phyloP scores from a whole-genome alignment of 2,329 filamentous ascomycete genomes.

The Fusarium veterinarium region DNA sequence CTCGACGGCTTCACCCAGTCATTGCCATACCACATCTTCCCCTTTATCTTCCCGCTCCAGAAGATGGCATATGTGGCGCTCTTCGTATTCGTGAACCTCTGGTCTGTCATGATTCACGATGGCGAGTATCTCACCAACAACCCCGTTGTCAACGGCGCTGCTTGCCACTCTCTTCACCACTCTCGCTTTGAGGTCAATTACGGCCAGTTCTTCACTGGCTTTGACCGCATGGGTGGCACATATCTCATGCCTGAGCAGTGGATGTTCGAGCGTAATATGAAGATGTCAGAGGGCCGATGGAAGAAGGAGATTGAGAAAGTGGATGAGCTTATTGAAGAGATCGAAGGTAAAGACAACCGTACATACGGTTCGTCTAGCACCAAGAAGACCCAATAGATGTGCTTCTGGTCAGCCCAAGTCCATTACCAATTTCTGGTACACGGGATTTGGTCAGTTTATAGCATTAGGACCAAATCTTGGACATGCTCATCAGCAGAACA shows the following conservation, averaged over 20 bases:
- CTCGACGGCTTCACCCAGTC: slow-evolving; percentile 91
- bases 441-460: background rate
- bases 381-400: slow-evolving; percentile 57
- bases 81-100: slow-evolving; percentile 94
- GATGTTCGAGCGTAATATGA: slow-evolving; percentile 85
- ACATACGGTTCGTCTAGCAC: slow-evolving; percentile 54
- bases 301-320: slow-evolving; percentile 69
- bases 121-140: slow-evolving; percentile 94
- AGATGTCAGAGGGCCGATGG: slow-evolving; percentile 87
- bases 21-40: slow-evolving; percentile 92
- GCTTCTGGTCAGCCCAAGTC: background rate
- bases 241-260: slow-evolving; percentile 88
- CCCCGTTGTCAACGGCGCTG: slow-evolving; percentile 92
- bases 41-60: slow-evolving; percentile 91
- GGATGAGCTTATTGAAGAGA: slow-evolving; percentile 78
- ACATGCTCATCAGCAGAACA: background rate
- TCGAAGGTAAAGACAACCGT: slow-evolving; percentile 68
- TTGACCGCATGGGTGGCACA: slow-evolving; percentile 88
- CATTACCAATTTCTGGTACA: background rate
- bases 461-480: background rate
- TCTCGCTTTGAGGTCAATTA: slow-evolving; percentile 74
- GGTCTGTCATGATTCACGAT: slow-evolving; percentile 96
- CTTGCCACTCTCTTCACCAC: slow-evolving; percentile 87
- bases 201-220: slow-evolving; percentile 92
- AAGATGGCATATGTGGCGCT: slow-evolving; percentile 88